A percentile compares a stretch with the other conserved stretches of the same genome.
phyloP scores from a whole-genome alignment of 768 basidiomycete species.

The Suillus variegatus region DNA sequence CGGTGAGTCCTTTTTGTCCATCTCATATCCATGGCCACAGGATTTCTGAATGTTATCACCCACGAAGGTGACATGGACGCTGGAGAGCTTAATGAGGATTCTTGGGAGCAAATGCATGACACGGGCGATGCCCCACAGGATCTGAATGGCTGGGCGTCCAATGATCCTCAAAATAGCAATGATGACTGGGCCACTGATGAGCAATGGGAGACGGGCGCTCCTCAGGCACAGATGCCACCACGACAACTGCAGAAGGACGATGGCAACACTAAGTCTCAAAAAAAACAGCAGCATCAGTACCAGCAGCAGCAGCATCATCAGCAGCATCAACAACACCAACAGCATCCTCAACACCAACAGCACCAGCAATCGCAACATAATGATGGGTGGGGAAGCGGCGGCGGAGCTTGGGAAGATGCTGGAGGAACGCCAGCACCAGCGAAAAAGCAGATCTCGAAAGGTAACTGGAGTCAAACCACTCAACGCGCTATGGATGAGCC shows the following conservation, averaged over 20 bases:
- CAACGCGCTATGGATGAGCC: slow-evolving; percentile 13
- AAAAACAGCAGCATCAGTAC: slow-evolving; percentile 14
- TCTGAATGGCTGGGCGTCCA: slow-evolving; percentile 25
- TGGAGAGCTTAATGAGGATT: slow-evolving; percentile 21
- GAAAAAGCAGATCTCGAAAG: slow-evolving; percentile 15
- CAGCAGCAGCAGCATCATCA: slow-evolving; percentile 9
- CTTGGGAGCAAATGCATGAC: slow-evolving; percentile 30
- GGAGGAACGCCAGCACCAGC: slow-evolving; percentile 18
- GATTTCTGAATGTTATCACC: not conserved
- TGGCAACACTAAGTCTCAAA: slow-evolving; percentile 16
- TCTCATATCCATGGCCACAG: not conserved
- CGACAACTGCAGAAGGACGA: slow-evolving; percentile 16
- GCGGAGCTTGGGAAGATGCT: slow-evolving; percentile 10
- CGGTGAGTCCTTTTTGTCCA: slow-evolving; percentile 18
- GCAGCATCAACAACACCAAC: slow-evolving; percentile 19
- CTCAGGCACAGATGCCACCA: slow-evolving; percentile 20
- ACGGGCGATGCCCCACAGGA: slow-evolving; percentile 18
- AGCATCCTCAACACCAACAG: slow-evolving; percentile 15
- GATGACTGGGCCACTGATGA: slow-evolving; percentile 17
- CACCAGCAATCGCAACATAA: slow-evolving; percentile 9
- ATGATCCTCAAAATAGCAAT: slow-evolving; percentile 25
- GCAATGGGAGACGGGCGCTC: slow-evolving; percentile 20
- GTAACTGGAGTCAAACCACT: slow-evolving; percentile 17
- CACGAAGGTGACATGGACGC: slow-evolving; percentile 7
- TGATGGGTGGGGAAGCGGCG: slow-evolving; percentile 15